These are phyloP conservation scores for Pseudocercospora pini-densiflorae DNA, from an alignment of 2,329 filamentous ascomycete species.

Conservation along the genomic window DNA sequence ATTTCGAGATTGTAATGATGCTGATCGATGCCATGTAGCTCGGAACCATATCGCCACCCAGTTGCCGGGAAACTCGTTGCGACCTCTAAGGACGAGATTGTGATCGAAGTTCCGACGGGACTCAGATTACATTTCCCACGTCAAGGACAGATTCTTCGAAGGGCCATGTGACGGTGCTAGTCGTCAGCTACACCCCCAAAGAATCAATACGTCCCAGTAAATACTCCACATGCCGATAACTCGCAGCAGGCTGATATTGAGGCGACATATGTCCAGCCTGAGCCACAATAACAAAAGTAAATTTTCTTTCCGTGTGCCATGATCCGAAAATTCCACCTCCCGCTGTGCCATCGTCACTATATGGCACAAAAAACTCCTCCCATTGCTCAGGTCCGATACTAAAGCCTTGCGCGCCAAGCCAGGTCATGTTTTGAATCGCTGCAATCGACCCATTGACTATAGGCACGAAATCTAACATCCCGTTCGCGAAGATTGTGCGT, in stretches of 20 bases:
- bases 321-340: constrained; percentile 72
- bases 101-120: too few species aligned
- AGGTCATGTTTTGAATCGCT: constrained; percentile 81
- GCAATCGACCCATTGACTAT: constrained; percentile 71
- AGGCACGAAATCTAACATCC: constrained; percentile 70
- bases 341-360: constrained; percentile 57
- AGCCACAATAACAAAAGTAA: constrained; percentile 72
- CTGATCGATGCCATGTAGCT: too few species aligned
- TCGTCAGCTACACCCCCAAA: constrained; percentile 44
- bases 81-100: too few species aligned
- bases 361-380: constrained; percentile 72
- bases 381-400: constrained; percentile 55
- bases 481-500: constrained; percentile 75
- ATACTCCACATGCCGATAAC: constrained; percentile 71
- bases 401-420: constrained; percentile 74
- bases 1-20: too few species aligned
- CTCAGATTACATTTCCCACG: too few species aligned
- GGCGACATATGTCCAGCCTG: constrained; percentile 64
- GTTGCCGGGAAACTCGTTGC: too few species aligned
- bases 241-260: constrained; percentile 69
- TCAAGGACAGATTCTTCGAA: too few species aligned
- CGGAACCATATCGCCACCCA: too few species aligned
- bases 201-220: constrained; percentile 71
- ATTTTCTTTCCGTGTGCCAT: constrained; percentile 73
- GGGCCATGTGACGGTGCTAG: too few species aligned